Evolutionary conservation across 1,284 basidiomycete genomes (phyloP), one percentile per base, ranked within the genome.

Genomic region (Cryptococcus floricola): DNA sequence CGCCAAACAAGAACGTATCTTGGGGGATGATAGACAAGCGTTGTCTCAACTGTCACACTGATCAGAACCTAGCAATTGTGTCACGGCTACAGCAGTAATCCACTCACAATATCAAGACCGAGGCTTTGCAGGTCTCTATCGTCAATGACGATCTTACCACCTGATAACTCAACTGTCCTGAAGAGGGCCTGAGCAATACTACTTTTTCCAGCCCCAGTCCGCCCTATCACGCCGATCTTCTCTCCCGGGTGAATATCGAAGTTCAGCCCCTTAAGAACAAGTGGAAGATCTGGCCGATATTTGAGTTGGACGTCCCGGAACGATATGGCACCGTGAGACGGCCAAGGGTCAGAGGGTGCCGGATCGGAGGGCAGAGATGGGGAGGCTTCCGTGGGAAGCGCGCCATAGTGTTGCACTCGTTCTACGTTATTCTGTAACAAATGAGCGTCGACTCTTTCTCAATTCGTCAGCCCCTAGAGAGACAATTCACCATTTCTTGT

Each of bases 81-180:
- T 23, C 16, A 42, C 14, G 19, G 14, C 14, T 42, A 9, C 16
- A 42, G 19, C 16, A n/a, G 9, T 42, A 42, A 8, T 13, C 3
- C 1, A 34, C 31, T 34, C 31, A 64, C 63, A 7, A 76, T 77
- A 48, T 83, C 79, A 16, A 88, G 77, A 0, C 83, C 84, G 14
- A 89, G 75, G 19, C 79, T 68, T 23, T 77, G 65, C 54, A 85
- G 83, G 66, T 80, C 70, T 10, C 65, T 37, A 2, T 70, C 85
- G 67, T 91, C 89, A 52, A 92, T 85, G 38, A 79, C 75, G 57
- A 92, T 85, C 14, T 65, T 70, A 0, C 89, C 89, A 0, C 74
- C 71, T 7, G 25, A 39, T 2, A 65, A 19, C 71, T 89, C 86
- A 28, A 87, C 84, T 48, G 85, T 83, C 13, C 87, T 85, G 73